Base-by-base conservation (phyloP, 768 basidiomycete species). In the Daedalea quercina region DNA sequence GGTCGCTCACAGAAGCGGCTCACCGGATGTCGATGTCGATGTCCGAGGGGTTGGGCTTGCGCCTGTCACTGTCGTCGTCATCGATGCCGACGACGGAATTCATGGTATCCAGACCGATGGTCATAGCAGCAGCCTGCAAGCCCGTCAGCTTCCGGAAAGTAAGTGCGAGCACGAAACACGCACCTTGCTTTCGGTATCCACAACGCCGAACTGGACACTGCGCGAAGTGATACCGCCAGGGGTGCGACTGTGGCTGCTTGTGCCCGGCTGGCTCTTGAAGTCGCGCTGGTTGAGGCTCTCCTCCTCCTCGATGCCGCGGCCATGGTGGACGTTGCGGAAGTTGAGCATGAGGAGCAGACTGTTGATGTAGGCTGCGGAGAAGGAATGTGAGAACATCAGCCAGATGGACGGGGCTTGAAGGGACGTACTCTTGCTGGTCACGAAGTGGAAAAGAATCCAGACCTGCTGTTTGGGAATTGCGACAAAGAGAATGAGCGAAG, bases 221-320 rank as follows among this genome's bases (percentile, higher is more conserved):
- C 52, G 51, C 34, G 57, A 47, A 20, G 60, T 47, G 9, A 43
- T 55, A 13, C 42, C 17, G 0, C 47, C 25, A 1, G 43, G 35
- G 8, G 24, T 46, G 43, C 47, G 43, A 19, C 31, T 4, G 19
- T 44, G 47, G 3, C 51, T 53, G 46, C 26, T 54, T 35, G 33
- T 46, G 37, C 49, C 44, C 26, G 53, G 41, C 6, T 40, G 24
- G 41, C 35, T 50, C 43, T 52, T 52, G 26, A 49, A 45, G 49
- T 50, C 50, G 48, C 50, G 44, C 50, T 57, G 60, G 51, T 59
- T 62, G 25, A 58, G 15, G 51, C 47, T 55, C 22, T 58, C 59
- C 28, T 63, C 62, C 47, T 63, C 62, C 23, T 57, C 47, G 17
- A 63, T 44, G n/a, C 62, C 62, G 26, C 56, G 59, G 13, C 62